Evolutionary conservation across 1,284 basidiomycete species (phyloP).

Genomic region (Irpex lacteus): DNA sequence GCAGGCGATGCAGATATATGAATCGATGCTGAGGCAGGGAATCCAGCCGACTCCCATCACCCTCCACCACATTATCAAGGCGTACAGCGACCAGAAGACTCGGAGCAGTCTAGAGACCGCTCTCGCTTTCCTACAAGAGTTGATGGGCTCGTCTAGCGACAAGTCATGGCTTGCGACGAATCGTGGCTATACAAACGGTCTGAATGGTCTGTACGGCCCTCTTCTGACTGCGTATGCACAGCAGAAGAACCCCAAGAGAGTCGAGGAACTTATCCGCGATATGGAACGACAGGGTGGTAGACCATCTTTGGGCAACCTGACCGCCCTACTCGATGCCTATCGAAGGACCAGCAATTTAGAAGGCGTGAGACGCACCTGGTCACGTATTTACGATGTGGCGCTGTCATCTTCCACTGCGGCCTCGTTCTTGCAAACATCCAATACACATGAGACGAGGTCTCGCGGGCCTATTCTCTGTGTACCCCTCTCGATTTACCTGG

Average conservation of each 20-base stretch:
- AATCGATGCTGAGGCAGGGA: conserved; percentile 69
- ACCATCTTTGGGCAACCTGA: conserved; percentile 61
- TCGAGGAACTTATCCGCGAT: conserved; percentile 56
- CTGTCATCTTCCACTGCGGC: conserved; percentile 17
- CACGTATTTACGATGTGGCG: conserved; percentile 60
- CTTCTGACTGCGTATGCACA: conserved; percentile 60
- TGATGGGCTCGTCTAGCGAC: conserved; percentile 37
- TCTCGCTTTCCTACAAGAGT: conserved; percentile 56
- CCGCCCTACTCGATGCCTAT: conserved; percentile 75
- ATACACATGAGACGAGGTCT: conserved; percentile 30
- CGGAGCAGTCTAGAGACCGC: conserved; percentile 53
- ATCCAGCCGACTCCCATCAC: conserved; percentile 73
- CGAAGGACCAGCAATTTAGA: conserved; percentile 59
- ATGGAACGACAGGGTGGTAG: conserved; percentile 54
- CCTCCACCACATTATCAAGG: conserved; percentile 67
- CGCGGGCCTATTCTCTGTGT: conserved; percentile 65
- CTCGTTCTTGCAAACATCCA: conserved; percentile 26
- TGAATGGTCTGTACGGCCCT: conserved; percentile 62
- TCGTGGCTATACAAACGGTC: conserved; percentile 32
- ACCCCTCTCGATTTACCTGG: conserved; percentile 85
- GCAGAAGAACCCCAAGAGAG: conserved; percentile 47
- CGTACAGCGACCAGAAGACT: conserved; percentile 51
- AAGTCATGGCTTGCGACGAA: conserved; percentile 37
- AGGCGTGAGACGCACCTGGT: conserved; percentile 66
- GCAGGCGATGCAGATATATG: conserved; percentile 68